Evolutionary conservation across 1,284 basidiomycete genomes (phyloP).

Genomic region (Amylostereum areolatum): DNA sequence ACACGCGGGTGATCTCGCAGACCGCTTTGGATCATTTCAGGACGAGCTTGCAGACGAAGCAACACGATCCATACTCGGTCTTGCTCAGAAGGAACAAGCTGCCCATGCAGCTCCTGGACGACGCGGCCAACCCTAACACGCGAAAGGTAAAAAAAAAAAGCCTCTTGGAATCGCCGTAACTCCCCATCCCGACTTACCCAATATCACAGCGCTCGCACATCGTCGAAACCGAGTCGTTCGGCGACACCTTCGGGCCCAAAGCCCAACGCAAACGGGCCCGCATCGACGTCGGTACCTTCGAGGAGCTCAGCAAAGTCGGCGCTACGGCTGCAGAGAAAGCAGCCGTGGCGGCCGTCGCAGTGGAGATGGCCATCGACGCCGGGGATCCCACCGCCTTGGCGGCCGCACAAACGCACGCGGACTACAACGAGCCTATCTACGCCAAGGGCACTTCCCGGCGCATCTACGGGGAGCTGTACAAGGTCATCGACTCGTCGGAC

Average conservation of each 20-base stretch:
- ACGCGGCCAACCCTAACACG: constrained; percentile 71
- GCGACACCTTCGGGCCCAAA: constrained; percentile 90
- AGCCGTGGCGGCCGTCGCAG: constrained; percentile 31
- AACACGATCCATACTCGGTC: constrained; percentile 92
- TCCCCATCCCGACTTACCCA: background rate
- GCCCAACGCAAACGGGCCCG: constrained; percentile 86
- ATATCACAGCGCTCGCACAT: constrained; percentile 73
- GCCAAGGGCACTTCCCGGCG: constrained; percentile 89
- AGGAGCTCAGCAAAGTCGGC: constrained; percentile 74
- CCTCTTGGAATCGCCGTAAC: no score
- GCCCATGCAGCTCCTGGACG: constrained; percentile 89
- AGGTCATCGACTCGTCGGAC: constrained; percentile 98
- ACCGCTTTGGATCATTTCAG: constrained; percentile 92
- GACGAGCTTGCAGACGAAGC: constrained; percentile 75
- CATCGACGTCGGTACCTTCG: constrained; percentile 80
- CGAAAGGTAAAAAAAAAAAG: no score
- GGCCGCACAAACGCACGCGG: constrained; percentile 59
- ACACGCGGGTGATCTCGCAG: constrained; percentile 98
- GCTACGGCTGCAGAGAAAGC: constrained; percentile 37
- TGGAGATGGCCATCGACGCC: constrained; percentile 15
- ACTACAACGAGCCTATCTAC: constrained; percentile 82
- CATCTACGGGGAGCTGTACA: constrained; percentile 98
- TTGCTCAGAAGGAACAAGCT: constrained; percentile 88
- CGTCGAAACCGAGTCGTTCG: constrained; percentile 89
- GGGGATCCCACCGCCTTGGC: constrained; percentile 18